Base-by-base conservation (phyloP, 2,329 filamentous ascomycete species). In the Fusarium brachygibbosum region DNA sequence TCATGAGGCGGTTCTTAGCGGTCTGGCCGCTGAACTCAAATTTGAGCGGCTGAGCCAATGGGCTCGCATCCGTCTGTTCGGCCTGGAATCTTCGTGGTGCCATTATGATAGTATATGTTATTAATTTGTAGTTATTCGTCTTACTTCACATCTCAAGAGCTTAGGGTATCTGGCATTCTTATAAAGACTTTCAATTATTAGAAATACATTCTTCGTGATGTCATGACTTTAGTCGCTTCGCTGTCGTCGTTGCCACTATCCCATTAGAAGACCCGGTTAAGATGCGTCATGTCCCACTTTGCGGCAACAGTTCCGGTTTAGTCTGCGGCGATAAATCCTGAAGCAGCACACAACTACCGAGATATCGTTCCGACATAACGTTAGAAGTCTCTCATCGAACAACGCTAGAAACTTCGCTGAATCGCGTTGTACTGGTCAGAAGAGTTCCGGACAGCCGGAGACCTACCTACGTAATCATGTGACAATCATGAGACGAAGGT, bases 1-100 rank as follows among this genome's bases (percentile, higher is more conserved):
- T 92, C 68, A 91, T 76, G 72, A 91, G 88, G n/a, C 88, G 82
- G 75, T 91, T 92, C 41, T 84, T 85, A 3, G 88, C 88, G 3
- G 83, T 85, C 58, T 81, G 83, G 52, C 84, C 82, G 41, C 84
- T 85, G 76, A 87, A 86, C 28, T 79, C 76, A 65, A 86, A 86
- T 19, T 78, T 75, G 46, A 88, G 78, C 12, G 85, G 83, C 69
- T 81, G 69, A 14, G 77, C 83, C 19, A 88, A 76, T 13, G 42
- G 62, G 38, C 63, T 62, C 9, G 63, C 49, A 25, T 66, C 63
- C 25, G 40, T 29, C 2, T 46, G 23, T 16, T 66, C 56, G 10
- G 49, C 34, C 8, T 29, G 23, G 16, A 62, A 66, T 56, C 63
- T 37, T 51, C 40, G 42, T 28, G 63, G 63, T 28, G 50, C 50